A percentile compares a stretch with the other conserved stretches of the same genome.
These are phyloP conservation scores for Dujonia santamariae DNA, from an alignment of 1,139 yeast genomes.

Conservation along the genomic window DNA sequence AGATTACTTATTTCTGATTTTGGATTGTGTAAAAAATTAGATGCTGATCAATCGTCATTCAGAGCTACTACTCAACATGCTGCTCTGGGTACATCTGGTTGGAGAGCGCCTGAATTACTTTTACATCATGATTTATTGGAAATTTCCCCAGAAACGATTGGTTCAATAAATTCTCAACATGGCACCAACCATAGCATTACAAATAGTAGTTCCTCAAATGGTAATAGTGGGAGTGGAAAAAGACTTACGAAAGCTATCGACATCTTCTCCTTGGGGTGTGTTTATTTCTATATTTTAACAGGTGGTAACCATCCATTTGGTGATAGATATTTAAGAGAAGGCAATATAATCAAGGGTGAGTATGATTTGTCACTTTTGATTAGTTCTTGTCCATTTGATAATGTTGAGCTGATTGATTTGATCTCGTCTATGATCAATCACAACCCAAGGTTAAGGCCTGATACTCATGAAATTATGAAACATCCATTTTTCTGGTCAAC, in stretches of 20 bases:
- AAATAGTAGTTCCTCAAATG: slow-evolving; percentile 5
- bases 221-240: slow-evolving; percentile 27
- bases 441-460: slow-evolving; percentile 73
- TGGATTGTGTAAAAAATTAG: slow-evolving; percentile 90
- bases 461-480: slow-evolving; percentile 59
- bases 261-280: slow-evolving; percentile 92
- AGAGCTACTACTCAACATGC: slow-evolving; percentile 90
- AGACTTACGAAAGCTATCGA: slow-evolving; percentile 89
- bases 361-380: slow-evolving; percentile 49
- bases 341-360: slow-evolving; percentile 77
- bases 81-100: slow-evolving; percentile 91
- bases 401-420: slow-evolving; percentile 68
- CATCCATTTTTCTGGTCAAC: slow-evolving; percentile 90
- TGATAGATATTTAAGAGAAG: slow-evolving; percentile 81
- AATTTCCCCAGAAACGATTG: slow-evolving; percentile 40
- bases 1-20: slow-evolving; percentile 89
- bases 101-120: slow-evolving; percentile 95
- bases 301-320: slow-evolving; percentile 96
- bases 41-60: slow-evolving; percentile 89
- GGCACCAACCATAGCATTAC: slow-evolving; percentile 8
- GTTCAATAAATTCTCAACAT: slow-evolving; percentile 26
- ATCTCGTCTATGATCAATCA: slow-evolving; percentile 67
- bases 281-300: slow-evolving; percentile 80
- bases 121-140: slow-evolving; percentile 42
- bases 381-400: slow-evolving; percentile 40